Percentiles rank a stretch among this genome's conserved stretches.
Conservation (phyloP, 805 yeast species). For the Candida mattraensis region DNA sequence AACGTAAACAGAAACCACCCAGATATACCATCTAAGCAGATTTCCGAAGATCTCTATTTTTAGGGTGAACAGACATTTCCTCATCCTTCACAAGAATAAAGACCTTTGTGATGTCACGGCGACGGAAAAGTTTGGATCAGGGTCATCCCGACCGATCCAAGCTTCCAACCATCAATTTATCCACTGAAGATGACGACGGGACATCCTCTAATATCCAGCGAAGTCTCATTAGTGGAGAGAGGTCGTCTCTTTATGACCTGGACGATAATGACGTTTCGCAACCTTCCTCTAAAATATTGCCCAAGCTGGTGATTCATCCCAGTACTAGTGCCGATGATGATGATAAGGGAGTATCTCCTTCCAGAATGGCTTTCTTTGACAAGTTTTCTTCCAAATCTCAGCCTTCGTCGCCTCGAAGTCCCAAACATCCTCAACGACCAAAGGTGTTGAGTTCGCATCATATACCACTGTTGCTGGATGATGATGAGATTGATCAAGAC, state of each 20-base stretch:
- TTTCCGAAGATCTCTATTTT: too few species aligned
- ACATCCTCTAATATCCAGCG: too few species aligned
- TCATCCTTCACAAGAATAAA: too few species aligned
- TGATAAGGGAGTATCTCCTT: constrained; percentile 1
- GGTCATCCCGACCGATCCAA: neutral
- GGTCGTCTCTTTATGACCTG: constrained; percentile 8
- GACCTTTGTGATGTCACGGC: too few species aligned
- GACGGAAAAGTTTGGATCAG: too few species aligned
- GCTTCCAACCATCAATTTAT: neutral
- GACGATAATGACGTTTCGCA: constrained; percentile 1
- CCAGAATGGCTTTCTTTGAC: neutral
- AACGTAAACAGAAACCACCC: too few species aligned
- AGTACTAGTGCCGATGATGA: neutral
- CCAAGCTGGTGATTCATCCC: constrained; percentile 8
- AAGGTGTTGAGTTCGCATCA: constrained; percentile 2
- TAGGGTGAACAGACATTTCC: too few species aligned
- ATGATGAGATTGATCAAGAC: constrained; percentile 20
- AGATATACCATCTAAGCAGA: too few species aligned
- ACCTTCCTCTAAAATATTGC: constrained; percentile 6
- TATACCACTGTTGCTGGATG: constrained; percentile 12
- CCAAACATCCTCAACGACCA: constrained; percentile 3
- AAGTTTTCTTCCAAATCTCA: neutral
- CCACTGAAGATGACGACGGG: constrained; percentile 3
- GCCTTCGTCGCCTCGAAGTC: constrained; percentile 4
- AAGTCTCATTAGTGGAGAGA: constrained; percentile 2